Evolutionary conservation across 2,329 filamentous ascomycete species (phyloP), one percentile per base, ranked within the genome.

Genomic region (Sporothrix curviconia): DNA sequence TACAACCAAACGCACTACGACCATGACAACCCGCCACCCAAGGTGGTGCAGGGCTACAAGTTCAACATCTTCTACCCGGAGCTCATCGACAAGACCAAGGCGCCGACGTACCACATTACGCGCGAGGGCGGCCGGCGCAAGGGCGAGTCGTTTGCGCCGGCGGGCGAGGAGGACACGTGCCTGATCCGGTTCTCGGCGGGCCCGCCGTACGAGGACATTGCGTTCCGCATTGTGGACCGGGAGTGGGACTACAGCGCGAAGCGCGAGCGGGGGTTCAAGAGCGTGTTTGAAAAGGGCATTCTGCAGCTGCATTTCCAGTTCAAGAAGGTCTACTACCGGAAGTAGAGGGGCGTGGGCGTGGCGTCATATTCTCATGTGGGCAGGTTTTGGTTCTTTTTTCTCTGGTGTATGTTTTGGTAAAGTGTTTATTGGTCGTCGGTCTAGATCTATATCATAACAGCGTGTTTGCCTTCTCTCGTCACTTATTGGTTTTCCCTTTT

Each of bases 1-100:
- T 99, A 99, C 80, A 99, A 99, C 68, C 94, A 99, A 74, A 99
- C 94, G 12, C 94, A 99, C 73, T 99, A 99, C 74, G 94, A 97
- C 71, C 90, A 96, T 71, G 92, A 97, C 69, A 96, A 97, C 67
- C 94, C 94, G 2, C 94, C 94, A 1, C 94, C 94, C 25, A 96
- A 96, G 74, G 92, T 99, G 7, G 94, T 99, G 11, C 94, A 99
- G 71, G 94, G 94, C 57, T 99, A 99, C 79, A 96, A 95, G 71
- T 99, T 99, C 80, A 97, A 99, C 74, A 92, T 99, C 53, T 99
- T 99, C 74, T 99, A 99, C 68, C 94, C 94, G 0, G 94, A 99
- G 65, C 83, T 99, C 32, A 90, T 97, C 66, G 92, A 97, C 76
- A 95, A 92, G 74, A 84, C 86, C 32, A 96, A 92, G 72, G 92